phyloP scores from a whole-genome alignment of 192 early-diverging fungal genomes.

The Coemansia erecta region DNA sequence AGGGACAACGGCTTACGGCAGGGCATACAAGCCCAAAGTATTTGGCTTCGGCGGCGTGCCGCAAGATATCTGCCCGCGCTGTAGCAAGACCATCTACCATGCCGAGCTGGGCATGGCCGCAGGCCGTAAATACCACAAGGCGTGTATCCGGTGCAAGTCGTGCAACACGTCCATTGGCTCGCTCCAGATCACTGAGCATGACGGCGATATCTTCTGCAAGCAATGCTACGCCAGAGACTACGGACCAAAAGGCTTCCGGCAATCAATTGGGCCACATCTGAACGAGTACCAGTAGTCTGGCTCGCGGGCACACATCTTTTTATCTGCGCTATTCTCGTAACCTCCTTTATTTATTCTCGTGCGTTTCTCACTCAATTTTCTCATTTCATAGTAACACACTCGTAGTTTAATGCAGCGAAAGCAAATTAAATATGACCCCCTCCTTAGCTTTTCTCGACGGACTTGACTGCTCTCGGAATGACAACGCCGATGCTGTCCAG shows the following conservation, averaged over 20 bases:
- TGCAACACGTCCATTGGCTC: conserved; percentile 39
- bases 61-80: conserved; percentile 47
- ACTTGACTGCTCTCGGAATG: conserved; percentile 25
- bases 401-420: too few species aligned
- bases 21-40: conserved; percentile 25
- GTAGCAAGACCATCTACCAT: conserved; percentile 43
- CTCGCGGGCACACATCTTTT: not conserved
- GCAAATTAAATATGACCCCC: not conserved
- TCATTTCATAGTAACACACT: too few species aligned
- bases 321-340: conserved; percentile 2
- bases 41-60: conserved; percentile 26
- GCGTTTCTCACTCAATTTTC: not conserved
- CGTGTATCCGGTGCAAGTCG: conserved; percentile 46
- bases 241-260: conserved; percentile 48
- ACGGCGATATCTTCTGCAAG: conserved; percentile 52
- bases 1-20: conserved; percentile 29
- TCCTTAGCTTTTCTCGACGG: not conserved
- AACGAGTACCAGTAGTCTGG: conserved; percentile 26
- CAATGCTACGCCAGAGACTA: conserved; percentile 50
- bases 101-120: conserved; percentile 45
- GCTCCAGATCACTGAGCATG: conserved; percentile 47
- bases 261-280: conserved; percentile 25
- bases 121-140: conserved; percentile 54
- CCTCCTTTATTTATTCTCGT: not conserved
- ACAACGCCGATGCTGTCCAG: conserved; percentile 31